Evolutionary conservation across 176 grass and related monocot species (phyloP).

Genomic region (Rhynchospora breviuscula): DNA sequence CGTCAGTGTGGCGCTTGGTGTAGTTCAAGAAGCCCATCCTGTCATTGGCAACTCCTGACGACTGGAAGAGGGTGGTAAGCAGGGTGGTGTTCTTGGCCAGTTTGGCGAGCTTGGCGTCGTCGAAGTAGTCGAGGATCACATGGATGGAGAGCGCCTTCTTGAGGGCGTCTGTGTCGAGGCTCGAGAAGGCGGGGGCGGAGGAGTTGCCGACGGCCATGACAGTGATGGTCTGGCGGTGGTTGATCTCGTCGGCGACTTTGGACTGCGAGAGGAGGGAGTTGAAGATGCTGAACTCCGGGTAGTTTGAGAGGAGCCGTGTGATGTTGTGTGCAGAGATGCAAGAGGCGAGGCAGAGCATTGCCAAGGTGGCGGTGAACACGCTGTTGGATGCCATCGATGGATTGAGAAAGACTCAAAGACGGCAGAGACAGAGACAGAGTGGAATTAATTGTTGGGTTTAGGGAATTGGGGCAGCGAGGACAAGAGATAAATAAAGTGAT

Average conservation of each 20-base stretch:
- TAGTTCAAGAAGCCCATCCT: slow-evolving; percentile 44
- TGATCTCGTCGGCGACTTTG: slow-evolving; percentile 39
- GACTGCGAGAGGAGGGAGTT: slow-evolving; percentile 47
- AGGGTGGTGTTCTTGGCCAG: slow-evolving; percentile 32
- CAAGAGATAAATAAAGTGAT: neutral
- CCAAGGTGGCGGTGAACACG: neutral
- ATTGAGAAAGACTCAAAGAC: neutral
- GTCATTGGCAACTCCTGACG: slow-evolving; percentile 26
- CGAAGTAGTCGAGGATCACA: slow-evolving; percentile 65
- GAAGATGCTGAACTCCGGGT: slow-evolving; percentile 46
- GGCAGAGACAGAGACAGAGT: neutral
- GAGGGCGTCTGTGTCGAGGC: slow-evolving; percentile 22
- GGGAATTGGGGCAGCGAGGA: neutral
- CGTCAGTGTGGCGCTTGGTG: slow-evolving; percentile 12
- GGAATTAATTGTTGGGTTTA: no score
- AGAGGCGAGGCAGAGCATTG: neutral
- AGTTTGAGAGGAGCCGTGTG: slow-evolving; percentile 38
- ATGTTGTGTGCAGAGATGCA: slow-evolving; percentile 39
- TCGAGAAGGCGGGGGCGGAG: slow-evolving; percentile 21
- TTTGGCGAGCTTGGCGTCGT: slow-evolving; percentile 39
- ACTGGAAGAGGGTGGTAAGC: slow-evolving; percentile 63
- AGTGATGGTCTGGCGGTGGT: slow-evolving; percentile 40
- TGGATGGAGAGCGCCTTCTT: slow-evolving; percentile 52
- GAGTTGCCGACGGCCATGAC: slow-evolving; percentile 48
- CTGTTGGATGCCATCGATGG: neutral